Conservation (phyloP, 768 basidiomycete genomes). For the Melanogaster broomeanus region DNA sequence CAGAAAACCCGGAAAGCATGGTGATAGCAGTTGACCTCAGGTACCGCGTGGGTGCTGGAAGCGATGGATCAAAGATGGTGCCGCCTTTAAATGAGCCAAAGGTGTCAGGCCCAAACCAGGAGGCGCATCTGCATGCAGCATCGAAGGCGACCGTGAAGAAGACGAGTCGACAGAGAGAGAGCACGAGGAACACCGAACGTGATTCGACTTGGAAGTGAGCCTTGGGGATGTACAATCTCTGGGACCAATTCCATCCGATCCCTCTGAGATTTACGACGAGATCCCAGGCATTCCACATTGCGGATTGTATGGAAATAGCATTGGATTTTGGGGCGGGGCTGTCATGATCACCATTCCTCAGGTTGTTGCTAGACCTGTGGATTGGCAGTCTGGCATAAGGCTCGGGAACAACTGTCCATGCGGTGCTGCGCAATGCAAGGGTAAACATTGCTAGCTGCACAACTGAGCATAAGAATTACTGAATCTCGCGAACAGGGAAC, state of each 20-base stretch:
- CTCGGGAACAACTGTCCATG: slow-evolving; percentile 18
- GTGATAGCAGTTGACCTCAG: slow-evolving; percentile 47
- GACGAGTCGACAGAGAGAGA: slow-evolving; percentile 12
- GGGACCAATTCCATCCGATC: slow-evolving; percentile 27
- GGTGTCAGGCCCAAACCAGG: slow-evolving; percentile 39
- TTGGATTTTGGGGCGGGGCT: background rate
- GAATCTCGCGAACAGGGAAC: too few species aligned
- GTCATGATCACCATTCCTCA: background rate
- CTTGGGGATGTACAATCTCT: slow-evolving; percentile 11
- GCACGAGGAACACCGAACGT: slow-evolving; percentile 12
- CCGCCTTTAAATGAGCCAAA: slow-evolving; percentile 37
- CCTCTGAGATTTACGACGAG: slow-evolving; percentile 25
- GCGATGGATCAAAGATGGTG: slow-evolving; percentile 38
- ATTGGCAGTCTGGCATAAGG: slow-evolving; percentile 16
- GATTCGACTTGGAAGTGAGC: slow-evolving; percentile 20
- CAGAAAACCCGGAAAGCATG: slow-evolving; percentile 40
- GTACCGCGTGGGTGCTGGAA: slow-evolving; percentile 36
- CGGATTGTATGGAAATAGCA: slow-evolving; percentile 6
- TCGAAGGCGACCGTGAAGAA: slow-evolving; percentile 10
- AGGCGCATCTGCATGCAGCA: background rate
- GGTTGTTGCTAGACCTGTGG: background rate
- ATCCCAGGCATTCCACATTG: slow-evolving; percentile 31
- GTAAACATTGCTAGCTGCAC: slow-evolving; percentile 25
- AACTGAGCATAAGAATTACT: background rate
- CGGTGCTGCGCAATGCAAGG: slow-evolving; percentile 23